phyloP scores from a whole-genome alignment of 208 protist genomes.

The Crithidia fasciculata region DNA sequence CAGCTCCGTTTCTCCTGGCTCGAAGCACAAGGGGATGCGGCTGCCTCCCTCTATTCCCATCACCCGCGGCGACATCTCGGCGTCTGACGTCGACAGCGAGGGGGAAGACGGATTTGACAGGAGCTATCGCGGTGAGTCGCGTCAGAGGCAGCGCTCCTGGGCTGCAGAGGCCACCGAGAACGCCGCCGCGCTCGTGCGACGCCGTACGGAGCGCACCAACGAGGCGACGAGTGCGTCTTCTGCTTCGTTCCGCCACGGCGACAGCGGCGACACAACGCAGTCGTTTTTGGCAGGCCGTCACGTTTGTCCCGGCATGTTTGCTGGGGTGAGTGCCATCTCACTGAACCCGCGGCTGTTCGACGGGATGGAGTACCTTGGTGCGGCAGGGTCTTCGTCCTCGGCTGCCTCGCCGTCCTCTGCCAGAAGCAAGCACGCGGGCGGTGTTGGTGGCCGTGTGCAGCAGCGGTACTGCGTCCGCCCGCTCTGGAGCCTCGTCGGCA shows the following conservation, averaged over 20 bases:
- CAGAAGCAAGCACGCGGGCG: background rate
- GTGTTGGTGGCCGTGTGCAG: background rate
- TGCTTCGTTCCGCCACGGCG: background rate
- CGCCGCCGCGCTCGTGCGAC: background rate
- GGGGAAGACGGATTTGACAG: background rate
- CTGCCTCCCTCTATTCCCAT: constrained; percentile 31
- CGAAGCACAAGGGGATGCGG: constrained; percentile 13
- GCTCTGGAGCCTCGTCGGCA: constrained; percentile 82
- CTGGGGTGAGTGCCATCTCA: constrained; percentile 59
- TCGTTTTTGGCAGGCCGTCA: background rate
- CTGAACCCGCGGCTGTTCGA: constrained; percentile 64
- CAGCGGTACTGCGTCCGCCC: constrained; percentile 62
- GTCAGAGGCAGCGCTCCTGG: constrained; percentile 37
- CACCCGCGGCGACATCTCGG: background rate
- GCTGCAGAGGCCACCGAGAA: constrained; percentile 6
- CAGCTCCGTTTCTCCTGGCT: constrained; percentile 1
- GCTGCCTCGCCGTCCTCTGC: background rate
- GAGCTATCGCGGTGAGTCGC: background rate
- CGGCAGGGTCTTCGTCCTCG: background rate
- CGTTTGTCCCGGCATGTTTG: constrained; percentile 60
- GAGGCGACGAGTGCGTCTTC: background rate
- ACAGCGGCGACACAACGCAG: background rate
- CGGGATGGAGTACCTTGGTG: background rate
- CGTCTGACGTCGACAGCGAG: background rate
- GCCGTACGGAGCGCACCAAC: background rate